Percentiles rank a stretch among this genome's conserved stretches.
Evolutionary conservation across 768 basidiomycete genomes (phyloP).

Genomic region (Xerocomus spinulosus): DNA sequence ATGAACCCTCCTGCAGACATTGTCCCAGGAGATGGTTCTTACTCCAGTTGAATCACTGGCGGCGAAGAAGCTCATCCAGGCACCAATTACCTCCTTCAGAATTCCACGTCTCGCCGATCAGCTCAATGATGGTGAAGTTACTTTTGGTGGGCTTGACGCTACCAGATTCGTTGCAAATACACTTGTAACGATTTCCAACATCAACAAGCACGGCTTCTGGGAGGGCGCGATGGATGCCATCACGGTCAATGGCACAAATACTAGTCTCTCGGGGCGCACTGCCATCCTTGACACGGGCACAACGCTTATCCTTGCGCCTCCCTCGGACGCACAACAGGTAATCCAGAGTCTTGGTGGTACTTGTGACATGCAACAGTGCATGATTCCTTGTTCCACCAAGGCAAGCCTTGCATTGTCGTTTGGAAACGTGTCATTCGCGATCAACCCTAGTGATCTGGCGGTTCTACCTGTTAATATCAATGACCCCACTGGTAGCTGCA

Average conservation of each 20-base stretch:
- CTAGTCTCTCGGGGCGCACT: constrained; percentile 55
- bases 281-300: constrained; percentile 60
- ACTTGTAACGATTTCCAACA: constrained; percentile 56
- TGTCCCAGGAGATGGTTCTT: constrained; percentile 59
- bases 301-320: constrained; percentile 40
- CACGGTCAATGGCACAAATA: constrained; percentile 51
- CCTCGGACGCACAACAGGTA: constrained; percentile 49
- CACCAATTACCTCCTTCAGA: constrained; percentile 74
- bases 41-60: constrained; percentile 76
- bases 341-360: constrained; percentile 56
- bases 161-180: constrained; percentile 62
- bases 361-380: constrained; percentile 48
- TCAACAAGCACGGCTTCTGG: constrained; percentile 75
- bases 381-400: constrained; percentile 60
- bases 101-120: constrained; percentile 69
- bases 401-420: constrained; percentile 53
- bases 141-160: constrained; percentile 72
- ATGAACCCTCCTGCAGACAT: constrained; percentile 31
- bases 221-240: constrained; percentile 60
- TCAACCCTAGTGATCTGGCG: constrained; percentile 63
- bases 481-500: constrained; percentile 55
- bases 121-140: constrained; percentile 68
- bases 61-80: constrained; percentile 47
- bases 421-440: constrained; percentile 53
- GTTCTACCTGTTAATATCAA: constrained; percentile 51